Conservation (phyloP, 169 alveolate genomes). For the Cryptosporidium viatorum region DNA sequence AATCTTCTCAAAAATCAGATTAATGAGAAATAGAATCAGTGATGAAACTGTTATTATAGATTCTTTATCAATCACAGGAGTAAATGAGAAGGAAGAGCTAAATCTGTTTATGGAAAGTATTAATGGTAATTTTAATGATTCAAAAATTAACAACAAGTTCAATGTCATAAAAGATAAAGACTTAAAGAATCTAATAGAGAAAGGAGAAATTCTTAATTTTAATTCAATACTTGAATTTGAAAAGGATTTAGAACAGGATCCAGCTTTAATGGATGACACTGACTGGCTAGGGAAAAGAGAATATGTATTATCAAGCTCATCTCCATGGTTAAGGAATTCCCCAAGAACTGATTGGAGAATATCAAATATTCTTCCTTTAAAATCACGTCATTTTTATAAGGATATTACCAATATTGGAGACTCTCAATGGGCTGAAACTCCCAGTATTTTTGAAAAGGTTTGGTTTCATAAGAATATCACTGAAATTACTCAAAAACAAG, state of each 20-base stretch:
- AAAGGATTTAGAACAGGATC: constrained; percentile 45
- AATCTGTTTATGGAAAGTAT: constrained; percentile 23
- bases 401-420: constrained; percentile 73
- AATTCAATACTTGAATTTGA: constrained; percentile 8
- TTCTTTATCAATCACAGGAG: constrained; percentile 33
- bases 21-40: not conserved
- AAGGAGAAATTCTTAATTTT: constrained; percentile 43
- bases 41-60: constrained; percentile 2
- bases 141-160: not conserved
- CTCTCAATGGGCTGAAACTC: constrained; percentile 69
- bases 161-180: not conserved
- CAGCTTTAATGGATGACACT: constrained; percentile 29
- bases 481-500: not conserved
- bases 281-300: constrained; percentile 68
- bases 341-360: constrained; percentile 74
- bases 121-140: not conserved
- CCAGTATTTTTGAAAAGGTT: constrained; percentile 45
- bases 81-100: constrained; percentile 35
- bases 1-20: constrained; percentile 12
- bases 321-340: constrained; percentile 44
- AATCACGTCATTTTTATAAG: constrained; percentile 24
- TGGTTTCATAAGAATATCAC: constrained; percentile 48
- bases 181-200: not conserved
- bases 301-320: constrained; percentile 29
- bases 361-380: not conserved